These are phyloP conservation scores for Clarireedia sp. DNA, from an alignment of 2,329 filamentous ascomycete genomes.

Conservation along the genomic window DNA sequence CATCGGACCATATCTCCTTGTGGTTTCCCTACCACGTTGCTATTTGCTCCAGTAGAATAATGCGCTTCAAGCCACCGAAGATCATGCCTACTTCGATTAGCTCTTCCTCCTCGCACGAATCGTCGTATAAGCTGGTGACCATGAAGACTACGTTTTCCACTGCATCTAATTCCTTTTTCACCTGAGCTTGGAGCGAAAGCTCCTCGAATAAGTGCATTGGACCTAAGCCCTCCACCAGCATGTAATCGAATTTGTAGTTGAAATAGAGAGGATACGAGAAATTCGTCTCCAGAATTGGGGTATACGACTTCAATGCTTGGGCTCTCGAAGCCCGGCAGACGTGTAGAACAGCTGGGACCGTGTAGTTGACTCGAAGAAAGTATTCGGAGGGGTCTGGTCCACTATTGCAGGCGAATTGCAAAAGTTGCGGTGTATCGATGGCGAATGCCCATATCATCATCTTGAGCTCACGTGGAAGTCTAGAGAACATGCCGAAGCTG, in stretches of 20 bases:
- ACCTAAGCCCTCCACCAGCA: neutral
- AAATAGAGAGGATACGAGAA: conserved; percentile 1
- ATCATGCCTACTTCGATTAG: neutral
- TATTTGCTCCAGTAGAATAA: neutral
- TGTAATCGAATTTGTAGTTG: neutral
- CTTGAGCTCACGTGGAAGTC: neutral
- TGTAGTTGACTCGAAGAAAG: neutral
- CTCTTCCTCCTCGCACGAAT: neutral
- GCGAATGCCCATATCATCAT: conserved; percentile 1
- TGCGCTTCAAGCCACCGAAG: neutral
- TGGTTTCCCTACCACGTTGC: conserved; percentile 5
- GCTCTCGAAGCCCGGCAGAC: neutral
- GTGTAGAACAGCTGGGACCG: neutral
- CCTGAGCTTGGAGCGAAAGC: neutral
- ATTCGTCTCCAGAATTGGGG: neutral
- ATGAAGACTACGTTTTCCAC: conserved; percentile 2
- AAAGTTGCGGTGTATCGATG: neutral
- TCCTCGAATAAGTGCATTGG: neutral
- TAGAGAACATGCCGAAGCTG: neutral
- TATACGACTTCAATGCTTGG: conserved; percentile 1
- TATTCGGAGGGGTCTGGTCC: neutral
- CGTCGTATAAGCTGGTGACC: neutral
- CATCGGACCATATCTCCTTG: conserved; percentile 8
- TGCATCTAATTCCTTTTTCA: neutral
- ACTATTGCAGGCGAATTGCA: neutral